Evolutionary conservation across 1,139 yeast genomes (phyloP), one percentile per base, ranked within the genome.

Genomic region (Hansenula sp.): DNA sequence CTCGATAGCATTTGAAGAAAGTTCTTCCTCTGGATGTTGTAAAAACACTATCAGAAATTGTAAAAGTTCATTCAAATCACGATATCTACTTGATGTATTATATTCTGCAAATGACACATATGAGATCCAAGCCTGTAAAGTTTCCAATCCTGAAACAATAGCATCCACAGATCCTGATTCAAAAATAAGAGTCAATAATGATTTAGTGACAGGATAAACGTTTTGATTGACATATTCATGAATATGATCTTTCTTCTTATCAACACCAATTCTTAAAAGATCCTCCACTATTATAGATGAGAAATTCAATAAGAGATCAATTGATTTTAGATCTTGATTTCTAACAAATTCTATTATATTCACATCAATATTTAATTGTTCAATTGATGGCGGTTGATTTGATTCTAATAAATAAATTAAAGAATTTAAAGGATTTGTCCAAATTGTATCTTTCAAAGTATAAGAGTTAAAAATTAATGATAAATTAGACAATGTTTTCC

Each of bases 271-370:
- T 46, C 72, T 75, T 26, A 64, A 52, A 10, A 73, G 50, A 46
- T 82, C 89, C 53, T 82, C 89, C 1, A 72, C 75, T 1, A 80
- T 52, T 16, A 77, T 76, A 20, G 80, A 68, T 3, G 73, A 62
- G 43, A 73, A 71, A n/a, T 55, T 45, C 20, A 69, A 43, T n/a
- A 60, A 24, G 19, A 66, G 38, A 28, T 50, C 48, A 22, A 43
- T 37, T 4, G 43, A 29, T 2, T 20, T 21, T 11, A 10, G 21
- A 12, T 32, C 21, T 3, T 32, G 32, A 12, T 3, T 48, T 20
- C 0, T 43, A 7, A 62, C 41, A 21, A 58, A 51, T 19, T 53
- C 46, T 11, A 58, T 46, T n/a, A 64, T 41, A 22, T 60, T 52
- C 10, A 55, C 39, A 29, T 56, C 36, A 7, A 42, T 40, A 3